Percentiles rank a stretch among this genome's conserved stretches.
Evolutionary conservation across 2,329 filamentous ascomycete species (phyloP).

Genomic region (Lecanicillium sp.): DNA sequence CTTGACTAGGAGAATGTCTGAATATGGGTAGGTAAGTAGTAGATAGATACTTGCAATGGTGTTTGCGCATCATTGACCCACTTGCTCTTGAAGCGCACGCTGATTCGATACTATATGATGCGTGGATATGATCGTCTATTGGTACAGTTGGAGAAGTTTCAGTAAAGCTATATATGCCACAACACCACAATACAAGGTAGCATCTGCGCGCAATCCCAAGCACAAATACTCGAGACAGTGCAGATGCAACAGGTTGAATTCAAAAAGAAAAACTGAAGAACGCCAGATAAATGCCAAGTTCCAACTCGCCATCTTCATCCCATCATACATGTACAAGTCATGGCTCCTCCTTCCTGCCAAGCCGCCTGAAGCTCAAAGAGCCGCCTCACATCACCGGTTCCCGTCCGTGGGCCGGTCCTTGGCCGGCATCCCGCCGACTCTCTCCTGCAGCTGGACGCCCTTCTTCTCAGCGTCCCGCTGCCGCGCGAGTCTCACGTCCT

Average conservation of each 20-base stretch:
- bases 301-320: conserved; percentile 1
- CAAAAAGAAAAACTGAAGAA: no score
- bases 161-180: conserved; percentile 3
- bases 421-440: conserved; percentile 48
- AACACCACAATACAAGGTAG: neutral
- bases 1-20: no score
- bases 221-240: no score
- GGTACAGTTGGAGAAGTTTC: conserved; percentile 7
- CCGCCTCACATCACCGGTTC: conserved; percentile 4
- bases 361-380: no score
- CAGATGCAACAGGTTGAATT: no score
- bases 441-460: conserved; percentile 37
- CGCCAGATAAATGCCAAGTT: conserved; percentile 13
- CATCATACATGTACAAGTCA: conserved; percentile 13
- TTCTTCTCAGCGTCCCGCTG: conserved; percentile 48
- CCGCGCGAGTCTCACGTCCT: conserved; percentile 46
- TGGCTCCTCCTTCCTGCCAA: neutral
- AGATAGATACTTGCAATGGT: no score
- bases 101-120: neutral
- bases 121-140: no score
- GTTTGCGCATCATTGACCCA: no score
- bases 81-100: conserved; percentile 26
- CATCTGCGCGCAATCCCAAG: no score
- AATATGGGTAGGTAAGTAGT: no score
- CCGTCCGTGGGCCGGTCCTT: conserved; percentile 28